Conservation (phyloP, 176 grass and related monocot genomes). For the Raddia distichophylla region DNA sequence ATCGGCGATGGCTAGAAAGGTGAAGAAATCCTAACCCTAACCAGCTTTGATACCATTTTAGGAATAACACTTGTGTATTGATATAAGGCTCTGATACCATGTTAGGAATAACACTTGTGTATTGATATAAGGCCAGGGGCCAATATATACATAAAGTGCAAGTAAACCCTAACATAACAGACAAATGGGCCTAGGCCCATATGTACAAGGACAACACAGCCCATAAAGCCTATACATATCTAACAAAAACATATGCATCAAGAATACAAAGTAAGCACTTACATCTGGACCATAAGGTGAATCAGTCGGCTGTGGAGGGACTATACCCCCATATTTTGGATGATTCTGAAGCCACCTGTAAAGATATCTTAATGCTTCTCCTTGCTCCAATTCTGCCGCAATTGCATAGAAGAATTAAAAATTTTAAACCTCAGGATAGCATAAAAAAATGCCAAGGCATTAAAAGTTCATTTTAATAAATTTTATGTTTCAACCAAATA, state of each 20-base stretch:
- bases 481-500: constrained; percentile 26
- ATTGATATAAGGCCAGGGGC: too few relatives aligned
- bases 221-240: too few relatives aligned
- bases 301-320: constrained; percentile 63
- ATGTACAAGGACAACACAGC: too few relatives aligned
- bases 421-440: background rate
- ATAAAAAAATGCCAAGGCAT: constrained; percentile 22
- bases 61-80: too few relatives aligned
- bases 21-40: too few relatives aligned
- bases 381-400: constrained; percentile 91
- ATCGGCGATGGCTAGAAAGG: too few relatives aligned
- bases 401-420: constrained; percentile 38
- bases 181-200: too few relatives aligned
- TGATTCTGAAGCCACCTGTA: constrained; percentile 96
- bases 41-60: too few relatives aligned
- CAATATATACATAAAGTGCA: too few relatives aligned
- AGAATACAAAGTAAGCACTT: constrained; percentile 43
- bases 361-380: constrained; percentile 91
- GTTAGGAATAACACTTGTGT: too few relatives aligned
- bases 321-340: constrained; percentile 87
- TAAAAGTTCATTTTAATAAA: background rate
- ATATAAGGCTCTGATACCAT: too few relatives aligned
- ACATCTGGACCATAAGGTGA: constrained; percentile 88
- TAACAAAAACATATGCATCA: background rate
- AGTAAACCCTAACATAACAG: too few relatives aligned